Evolutionary conservation across 2,329 filamentous ascomycete species (phyloP), one percentile per base, ranked within the genome.

Genomic region (Fusarium chuoi): DNA sequence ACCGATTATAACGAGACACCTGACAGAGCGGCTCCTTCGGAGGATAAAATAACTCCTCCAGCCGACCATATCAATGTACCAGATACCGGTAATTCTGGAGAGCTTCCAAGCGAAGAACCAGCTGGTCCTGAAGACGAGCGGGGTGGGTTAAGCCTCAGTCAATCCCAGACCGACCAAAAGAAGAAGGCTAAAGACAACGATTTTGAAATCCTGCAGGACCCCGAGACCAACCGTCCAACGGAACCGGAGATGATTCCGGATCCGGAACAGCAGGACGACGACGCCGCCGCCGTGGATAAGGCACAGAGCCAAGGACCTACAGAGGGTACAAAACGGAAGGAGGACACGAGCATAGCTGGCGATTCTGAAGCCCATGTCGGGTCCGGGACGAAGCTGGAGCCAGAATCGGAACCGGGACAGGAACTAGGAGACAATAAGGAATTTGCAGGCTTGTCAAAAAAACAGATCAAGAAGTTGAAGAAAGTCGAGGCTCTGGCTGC

Each of bases 141-240:
- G 75, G 77, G 75, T 79, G 76, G 77, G 72, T 78, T 77, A 57
- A 78, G 73, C 75, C 73, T 73, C 46, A 78, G 77, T 65, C 70
- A 68, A 64, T 77, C 78, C 59, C 77, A 81, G 67, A 81, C 79
- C 66, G 77, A 80, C 65, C 81, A 82, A 66, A 79, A 82, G 66
- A 81, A 82, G 61, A 79, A 78, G 71, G 73, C 79, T 79, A 80
- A 81, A 76, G 72, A 79, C 70, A 69, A 70, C 68, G 78, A 78
- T 73, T 74, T 73, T 78, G 68, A 77, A 73, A 68, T 70, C 65
- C 69, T 74, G 71, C 77, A 81, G 75, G 76, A 80, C 73, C 69
- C 77, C 66, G 68, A 81, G 65, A 74, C 65, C 60, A 71, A 65
- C 30, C 65, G 63, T 65, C 69, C 66, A 70, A 65, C 73, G 70